Evolutionary conservation across 441 rosid genomes (phyloP), one percentile per base, ranked within the genome.

Genomic region (Corymbia citriodora): DNA sequence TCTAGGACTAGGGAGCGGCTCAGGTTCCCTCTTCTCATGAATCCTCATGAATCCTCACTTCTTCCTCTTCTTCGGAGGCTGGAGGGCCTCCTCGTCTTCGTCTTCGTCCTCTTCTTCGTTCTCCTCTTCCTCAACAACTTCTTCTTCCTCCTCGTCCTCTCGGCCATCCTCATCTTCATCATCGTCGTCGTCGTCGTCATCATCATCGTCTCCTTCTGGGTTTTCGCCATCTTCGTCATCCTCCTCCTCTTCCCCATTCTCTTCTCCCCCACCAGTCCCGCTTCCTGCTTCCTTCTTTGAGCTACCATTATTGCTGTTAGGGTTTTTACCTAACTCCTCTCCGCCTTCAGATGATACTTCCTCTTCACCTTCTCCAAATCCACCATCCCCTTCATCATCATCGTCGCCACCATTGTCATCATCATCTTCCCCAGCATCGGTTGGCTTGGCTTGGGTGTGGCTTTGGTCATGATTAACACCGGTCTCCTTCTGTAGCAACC

Each of bases 31-130:
- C 68, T 87, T 52, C 59, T 33, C 52, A 33, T 21, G 27, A 53
- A 36, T 79, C 18, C 19, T 55, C 19, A 55, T 15, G 8, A 63
- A 40, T 79, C 50, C 85, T 94, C 92, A 95, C 96, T 95, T 95
- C 96, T 95, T 95, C 93, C 97, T 95, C 94, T 95, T 95, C 94
- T 95, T 95, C 3, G 97, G 97, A 27, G 97, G 97, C 94, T 94
- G 97, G 45, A 94, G 95, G 16, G 95, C 93, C 87, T 94, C 97
- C 89, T 95, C 97, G 1, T 96, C 97, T 18, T 96, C 99, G 3
- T 87, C 91, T 6, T 90, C 91, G 2, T 90, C 89, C 31, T 65
- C 88, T 29, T 86, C 81, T 33, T 90, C 91, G 27, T 94, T 95
- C 2, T 91, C 96, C 0, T 93, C 99, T 3, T 90, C 95, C 0